Conservation (phyloP, 257 asterid species). For the Perilla frutescens region DNA sequence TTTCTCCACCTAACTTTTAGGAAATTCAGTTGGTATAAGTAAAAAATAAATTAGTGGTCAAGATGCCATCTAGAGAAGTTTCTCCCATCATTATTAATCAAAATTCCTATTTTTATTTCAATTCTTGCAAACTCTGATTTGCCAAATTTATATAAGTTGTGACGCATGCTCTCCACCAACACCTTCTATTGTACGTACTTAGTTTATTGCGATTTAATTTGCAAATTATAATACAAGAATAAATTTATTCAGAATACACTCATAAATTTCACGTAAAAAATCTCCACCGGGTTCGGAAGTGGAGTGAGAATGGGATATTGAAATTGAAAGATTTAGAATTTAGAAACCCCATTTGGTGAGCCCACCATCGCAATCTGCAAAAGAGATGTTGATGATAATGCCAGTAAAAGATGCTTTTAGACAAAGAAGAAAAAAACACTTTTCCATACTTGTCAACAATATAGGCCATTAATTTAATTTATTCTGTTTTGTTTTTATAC, state of each 20-base stretch:
- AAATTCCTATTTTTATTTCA: no score
- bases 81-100: background rate
- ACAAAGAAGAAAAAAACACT: background rate
- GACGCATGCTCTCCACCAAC: no score
- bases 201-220: no score
- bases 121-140: no score
- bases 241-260: no score
- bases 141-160: no score
- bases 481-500: background rate
- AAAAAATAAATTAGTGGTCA: constrained; percentile 26
- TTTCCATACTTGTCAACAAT: constrained; percentile 24
- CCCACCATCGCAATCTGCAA: constrained; percentile 34
- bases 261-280: no score
- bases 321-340: constrained; percentile 12
- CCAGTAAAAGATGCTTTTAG: constrained; percentile 36
- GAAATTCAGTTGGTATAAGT: background rate
- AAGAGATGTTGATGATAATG: constrained; percentile 27
- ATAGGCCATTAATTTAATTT: constrained; percentile 21
- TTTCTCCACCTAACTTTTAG: constrained; percentile 39
- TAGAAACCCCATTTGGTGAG: background rate
- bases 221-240: no score
- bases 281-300: background rate
- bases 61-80: background rate
- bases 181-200: no score
- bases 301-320: constrained; percentile 14